phyloP scores from a whole-genome alignment of 306 rosid genomes.

The Citrullus colocynthis region DNA sequence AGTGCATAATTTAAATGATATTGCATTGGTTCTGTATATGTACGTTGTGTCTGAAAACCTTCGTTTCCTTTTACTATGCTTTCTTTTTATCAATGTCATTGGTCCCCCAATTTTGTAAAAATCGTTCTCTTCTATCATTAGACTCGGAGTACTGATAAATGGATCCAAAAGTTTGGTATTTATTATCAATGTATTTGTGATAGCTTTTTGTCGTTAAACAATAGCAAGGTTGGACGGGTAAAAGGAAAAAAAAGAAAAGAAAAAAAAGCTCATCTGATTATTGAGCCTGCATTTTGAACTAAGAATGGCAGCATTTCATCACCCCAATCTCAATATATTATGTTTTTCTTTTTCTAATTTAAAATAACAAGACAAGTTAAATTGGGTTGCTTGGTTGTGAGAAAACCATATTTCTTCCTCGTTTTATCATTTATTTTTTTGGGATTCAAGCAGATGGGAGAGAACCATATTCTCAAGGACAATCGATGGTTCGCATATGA shows the following conservation, averaged over 20 bases:
- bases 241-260: not conserved
- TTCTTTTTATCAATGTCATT: not conserved
- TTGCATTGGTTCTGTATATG: slow-evolving; percentile 8
- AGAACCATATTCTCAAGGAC: slow-evolving; percentile 36
- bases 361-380: not conserved
- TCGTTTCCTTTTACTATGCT: not conserved
- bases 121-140: not conserved
- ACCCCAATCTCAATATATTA: not conserved
- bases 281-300: not conserved
- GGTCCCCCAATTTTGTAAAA: slow-evolving; percentile 5
- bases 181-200: not conserved
- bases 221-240: not conserved
- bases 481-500: slow-evolving; percentile 32
- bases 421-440: slow-evolving; percentile 12
- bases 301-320: not conserved
- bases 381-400: not conserved
- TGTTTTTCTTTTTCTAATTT: not conserved
- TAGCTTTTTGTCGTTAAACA: not conserved
- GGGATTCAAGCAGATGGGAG: slow-evolving; percentile 52
- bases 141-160: not conserved
- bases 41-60: not conserved
- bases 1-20: not conserved
- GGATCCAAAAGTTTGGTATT: not conserved
- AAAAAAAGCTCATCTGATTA: not conserved
- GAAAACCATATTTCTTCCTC: not conserved